A percentile compares a stretch with the other conserved stretches of the same genome.
phyloP scores from a whole-genome alignment of 108 stramenopile species.

The Nitzschia inconspicua region DNA sequence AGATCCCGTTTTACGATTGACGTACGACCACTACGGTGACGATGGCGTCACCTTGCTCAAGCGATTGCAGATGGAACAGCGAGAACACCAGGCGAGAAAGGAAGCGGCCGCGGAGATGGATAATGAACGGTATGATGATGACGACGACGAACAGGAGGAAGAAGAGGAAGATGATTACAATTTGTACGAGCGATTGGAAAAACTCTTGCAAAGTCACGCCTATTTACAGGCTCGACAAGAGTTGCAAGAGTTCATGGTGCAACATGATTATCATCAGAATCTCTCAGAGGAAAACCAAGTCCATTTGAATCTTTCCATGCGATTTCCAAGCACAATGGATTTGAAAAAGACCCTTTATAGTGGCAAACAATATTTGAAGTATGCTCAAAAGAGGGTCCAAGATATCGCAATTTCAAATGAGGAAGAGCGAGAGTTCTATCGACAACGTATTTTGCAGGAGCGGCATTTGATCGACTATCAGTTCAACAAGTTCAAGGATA shows the following conservation, averaged over 20 bases:
- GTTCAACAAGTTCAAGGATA: conserved; percentile 20
- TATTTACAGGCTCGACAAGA: conserved; percentile 13
- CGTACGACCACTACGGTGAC: conserved; percentile 45
- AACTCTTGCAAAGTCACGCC: conserved; percentile 8
- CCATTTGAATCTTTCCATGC: conserved; percentile 23
- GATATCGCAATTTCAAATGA: not conserved
- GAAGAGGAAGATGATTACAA: conserved; percentile 4
- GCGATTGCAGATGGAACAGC: conserved; percentile 26
- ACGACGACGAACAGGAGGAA: conserved; percentile 13
- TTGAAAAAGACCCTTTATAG: conserved; percentile 8
- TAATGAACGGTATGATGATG: conserved; percentile 9
- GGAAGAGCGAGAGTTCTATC: conserved; percentile 15
- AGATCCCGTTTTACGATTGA: conserved; percentile 50
- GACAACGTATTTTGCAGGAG: conserved; percentile 20
- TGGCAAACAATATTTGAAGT: conserved; percentile 18
- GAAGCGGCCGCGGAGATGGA: conserved; percentile 4
- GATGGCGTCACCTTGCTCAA: conserved; percentile 37
- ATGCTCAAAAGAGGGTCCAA: conserved; percentile 3
- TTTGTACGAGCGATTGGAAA: conserved; percentile 26
- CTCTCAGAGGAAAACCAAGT: conserved; percentile 29
- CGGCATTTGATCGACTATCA: conserved; percentile 29
- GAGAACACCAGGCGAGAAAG: conserved; percentile 14
- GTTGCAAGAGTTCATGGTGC: conserved; percentile 30
- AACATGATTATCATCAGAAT: conserved; percentile 32
- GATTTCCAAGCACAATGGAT: conserved; percentile 25